Percentiles rank a stretch among this genome's conserved stretches.
Evolutionary conservation across 2,329 filamentous ascomycete genomes (phyloP).

Genomic region (Aplosporella prunicola): DNA sequence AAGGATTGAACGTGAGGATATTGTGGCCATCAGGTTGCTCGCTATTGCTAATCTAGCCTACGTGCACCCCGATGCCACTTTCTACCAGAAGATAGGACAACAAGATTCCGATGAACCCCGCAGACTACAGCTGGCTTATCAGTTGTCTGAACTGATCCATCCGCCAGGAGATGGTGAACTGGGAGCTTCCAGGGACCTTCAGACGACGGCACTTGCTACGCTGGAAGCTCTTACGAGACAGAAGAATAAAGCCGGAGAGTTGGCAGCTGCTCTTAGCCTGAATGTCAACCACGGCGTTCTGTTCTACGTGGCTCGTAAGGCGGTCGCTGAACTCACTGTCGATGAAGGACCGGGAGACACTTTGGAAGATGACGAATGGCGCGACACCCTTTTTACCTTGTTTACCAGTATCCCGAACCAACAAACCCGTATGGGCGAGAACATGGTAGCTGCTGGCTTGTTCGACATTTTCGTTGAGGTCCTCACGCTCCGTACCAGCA

Average conservation of each 20-base stretch:
- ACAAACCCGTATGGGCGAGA: conserved; percentile 59
- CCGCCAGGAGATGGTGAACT: conserved; percentile 62
- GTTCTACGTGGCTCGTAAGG: conserved; percentile 85
- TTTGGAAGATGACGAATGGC: conserved; percentile 68
- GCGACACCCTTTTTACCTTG: conserved; percentile 79
- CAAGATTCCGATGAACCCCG: conserved; percentile 85
- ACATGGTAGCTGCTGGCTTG: conserved; percentile 80
- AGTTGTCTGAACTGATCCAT: conserved; percentile 84
- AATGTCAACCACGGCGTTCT: conserved; percentile 95
- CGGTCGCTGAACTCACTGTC: conserved; percentile 65
- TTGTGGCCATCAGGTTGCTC: conserved; percentile 71
- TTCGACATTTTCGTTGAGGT: conserved; percentile 87
- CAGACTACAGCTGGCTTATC: conserved; percentile 80
- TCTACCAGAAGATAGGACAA: conserved; percentile 75
- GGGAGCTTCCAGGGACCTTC: conserved; percentile 63
- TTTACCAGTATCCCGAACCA: conserved; percentile 70
- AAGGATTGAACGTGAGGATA: conserved; percentile 57
- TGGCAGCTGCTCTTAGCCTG: conserved; percentile 82
- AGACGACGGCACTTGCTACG: conserved; percentile 70
- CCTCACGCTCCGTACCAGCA: conserved; percentile 68
- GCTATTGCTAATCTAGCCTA: conserved; percentile 88
- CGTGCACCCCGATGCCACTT: conserved; percentile 72
- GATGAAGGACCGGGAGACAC: conserved; percentile 26
- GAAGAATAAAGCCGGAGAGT: conserved; percentile 66
- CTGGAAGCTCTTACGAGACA: conserved; percentile 80